Evolutionary conservation across 2,329 filamentous ascomycete genomes (phyloP), one percentile per base, ranked within the genome.

Genomic region (Penicillium paneum): DNA sequence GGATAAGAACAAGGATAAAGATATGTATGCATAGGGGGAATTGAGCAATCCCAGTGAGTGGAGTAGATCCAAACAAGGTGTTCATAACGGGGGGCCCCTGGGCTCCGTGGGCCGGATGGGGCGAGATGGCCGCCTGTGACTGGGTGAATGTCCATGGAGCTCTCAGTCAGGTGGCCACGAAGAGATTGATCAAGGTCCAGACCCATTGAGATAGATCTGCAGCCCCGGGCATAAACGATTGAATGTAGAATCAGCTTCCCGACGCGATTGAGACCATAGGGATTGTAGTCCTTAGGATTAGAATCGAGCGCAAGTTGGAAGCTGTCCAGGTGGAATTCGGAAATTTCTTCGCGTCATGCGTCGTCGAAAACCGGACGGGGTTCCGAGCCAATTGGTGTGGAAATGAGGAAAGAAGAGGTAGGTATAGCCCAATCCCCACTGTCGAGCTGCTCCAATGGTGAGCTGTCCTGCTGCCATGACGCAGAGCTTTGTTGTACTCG

Each of bases 311-410:
- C 21, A 24, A 31, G 28, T 12, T 19, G 11, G 41, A 31, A 45
- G 19, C 11, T 52, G 43, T 31, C 43, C 31, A 12, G 29, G 29
- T 13, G 29, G 29, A 31, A 31, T 31, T 6, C 12, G 12, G 34
- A 64, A 64, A 63, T 57, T 49, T 69, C 64, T 68, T 59, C 55
- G 59, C 62, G 67, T 71, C 68, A 71, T 68, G 67, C 55, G 49
- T 62, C 63, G 58, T 60, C 50, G 48, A 54, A 42, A 53, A 54
- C 64, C 62, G 61, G 47, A 51, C 51, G 32, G 17, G 31, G 49
- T 40, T 46, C 56, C 60, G 54, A 67, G 58, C 1, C 4, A 31
- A 70, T 71, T 70, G 69, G 67, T 66, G 66, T 67, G 62, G 12
- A 31, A 32, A 66, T 56, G 24, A 40, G 12, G 19, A 17, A 39